Conservation (phyloP, 768 basidiomycete species). For the Phanerochaete sordida region DNA sequence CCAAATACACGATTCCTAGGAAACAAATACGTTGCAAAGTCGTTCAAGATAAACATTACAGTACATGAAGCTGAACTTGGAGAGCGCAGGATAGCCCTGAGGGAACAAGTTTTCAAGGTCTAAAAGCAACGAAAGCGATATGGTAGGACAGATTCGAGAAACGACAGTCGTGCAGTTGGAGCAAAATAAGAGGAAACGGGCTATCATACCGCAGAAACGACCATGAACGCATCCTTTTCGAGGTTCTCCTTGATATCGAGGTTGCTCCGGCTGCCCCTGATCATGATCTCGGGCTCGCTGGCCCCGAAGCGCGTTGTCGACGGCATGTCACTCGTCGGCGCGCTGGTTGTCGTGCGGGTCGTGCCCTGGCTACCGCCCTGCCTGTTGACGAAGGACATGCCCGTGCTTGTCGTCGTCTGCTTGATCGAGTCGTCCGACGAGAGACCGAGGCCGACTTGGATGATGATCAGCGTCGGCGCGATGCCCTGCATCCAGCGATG, state of each 20-base stretch:
- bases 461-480: constrained; percentile 18
- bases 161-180: not conserved
- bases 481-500: constrained; percentile 11
- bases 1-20: no score
- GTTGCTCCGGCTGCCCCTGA: not conserved
- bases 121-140: no score
- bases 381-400: not conserved
- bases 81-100: no score
- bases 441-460: constrained; percentile 17
- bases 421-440: not conserved
- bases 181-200: not conserved
- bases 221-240: not conserved
- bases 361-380: not conserved
- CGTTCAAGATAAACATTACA: no score
- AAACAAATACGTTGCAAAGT: no score
- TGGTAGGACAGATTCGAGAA: no score
- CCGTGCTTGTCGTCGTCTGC: not conserved
- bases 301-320: not conserved
- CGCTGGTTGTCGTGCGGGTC: not conserved
- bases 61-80: no score
- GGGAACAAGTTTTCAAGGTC: no score
- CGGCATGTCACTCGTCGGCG: not conserved
- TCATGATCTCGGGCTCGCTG: not conserved
- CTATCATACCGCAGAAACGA: not conserved
- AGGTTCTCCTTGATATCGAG: not conserved